A percentile compares a stretch with the other conserved stretches of the same genome.
Conservation (phyloP, 352 stramenopile species). For the Phytophthora citricola region DNA sequence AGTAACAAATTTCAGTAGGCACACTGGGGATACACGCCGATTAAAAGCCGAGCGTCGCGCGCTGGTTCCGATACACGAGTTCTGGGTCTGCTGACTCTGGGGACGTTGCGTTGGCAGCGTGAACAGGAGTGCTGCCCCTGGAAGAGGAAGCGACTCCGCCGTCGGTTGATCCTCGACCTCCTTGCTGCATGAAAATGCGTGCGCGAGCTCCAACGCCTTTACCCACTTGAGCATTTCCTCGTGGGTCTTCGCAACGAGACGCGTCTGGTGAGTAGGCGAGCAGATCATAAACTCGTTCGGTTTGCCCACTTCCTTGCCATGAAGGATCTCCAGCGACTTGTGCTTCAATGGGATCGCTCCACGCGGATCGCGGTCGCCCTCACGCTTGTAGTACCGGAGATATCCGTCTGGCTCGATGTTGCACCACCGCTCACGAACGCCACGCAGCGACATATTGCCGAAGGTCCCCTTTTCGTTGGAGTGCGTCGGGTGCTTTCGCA, state of each 20-base stretch:
- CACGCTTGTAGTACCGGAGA: conserved; percentile 83
- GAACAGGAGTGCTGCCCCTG: conserved; percentile 34
- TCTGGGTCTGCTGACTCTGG: conserved; percentile 36
- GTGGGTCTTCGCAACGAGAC: conserved; percentile 71
- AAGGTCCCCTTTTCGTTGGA: conserved; percentile 84
- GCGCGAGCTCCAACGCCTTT: conserved; percentile 57
- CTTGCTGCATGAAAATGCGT: conserved; percentile 61
- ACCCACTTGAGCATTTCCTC: conserved; percentile 83
- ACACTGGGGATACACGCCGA: conserved; percentile 8
- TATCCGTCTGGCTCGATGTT: conserved; percentile 68
- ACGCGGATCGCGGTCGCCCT: conserved; percentile 77
- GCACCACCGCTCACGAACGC: conserved; percentile 78
- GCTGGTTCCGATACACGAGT: conserved; percentile 50
- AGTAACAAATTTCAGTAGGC: conserved; percentile 27
- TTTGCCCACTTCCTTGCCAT: conserved; percentile 73
- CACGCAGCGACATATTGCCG: conserved; percentile 80
- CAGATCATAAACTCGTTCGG: conserved; percentile 82
- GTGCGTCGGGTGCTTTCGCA: conserved; percentile 82
- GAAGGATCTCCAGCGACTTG: conserved; percentile 72
- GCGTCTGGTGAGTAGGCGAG: conserved; percentile 76
- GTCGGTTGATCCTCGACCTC: conserved; percentile 34
- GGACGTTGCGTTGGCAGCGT: conserved; percentile 25
- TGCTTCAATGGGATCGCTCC: conserved; percentile 72
- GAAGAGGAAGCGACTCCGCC: conserved; percentile 30
- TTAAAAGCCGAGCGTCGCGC: conserved; percentile 77